phyloP scores from a whole-genome alignment of 805 yeast genomes.

The Nakazawaea siamensis region DNA sequence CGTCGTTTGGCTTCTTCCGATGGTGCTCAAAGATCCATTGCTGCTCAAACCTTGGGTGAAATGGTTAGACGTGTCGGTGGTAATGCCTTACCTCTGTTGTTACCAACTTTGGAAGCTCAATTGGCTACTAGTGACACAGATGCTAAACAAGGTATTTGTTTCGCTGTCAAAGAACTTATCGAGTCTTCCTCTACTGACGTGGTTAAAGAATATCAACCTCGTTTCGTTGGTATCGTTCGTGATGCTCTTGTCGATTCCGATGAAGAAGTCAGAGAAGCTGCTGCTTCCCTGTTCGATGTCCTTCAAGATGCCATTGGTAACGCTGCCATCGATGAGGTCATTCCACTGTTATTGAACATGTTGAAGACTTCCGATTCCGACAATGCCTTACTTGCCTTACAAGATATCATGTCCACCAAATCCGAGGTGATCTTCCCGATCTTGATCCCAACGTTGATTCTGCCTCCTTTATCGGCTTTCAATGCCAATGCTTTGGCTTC shows the following conservation, averaged over 20 bases:
- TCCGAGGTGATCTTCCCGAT: conserved; percentile 92
- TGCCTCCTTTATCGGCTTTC: conserved; percentile 73
- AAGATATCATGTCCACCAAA: conserved; percentile 86
- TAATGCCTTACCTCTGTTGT: conserved; percentile 70
- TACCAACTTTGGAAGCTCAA: conserved; percentile 64
- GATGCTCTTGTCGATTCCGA: conserved; percentile 71
- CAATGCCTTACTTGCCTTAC: conserved; percentile 77
- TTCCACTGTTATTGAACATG: conserved; percentile 61
- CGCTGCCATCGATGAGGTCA: conserved; percentile 76
- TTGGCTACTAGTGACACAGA: conserved; percentile 61
- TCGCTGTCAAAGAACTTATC: conserved; percentile 82
- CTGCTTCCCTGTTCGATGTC: conserved; percentile 85
- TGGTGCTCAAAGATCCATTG: conserved; percentile 71
- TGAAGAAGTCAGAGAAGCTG: conserved; percentile 75
- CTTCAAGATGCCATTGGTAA: conserved; percentile 79
- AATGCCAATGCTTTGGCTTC: conserved; percentile 86
- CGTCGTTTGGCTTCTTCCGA: conserved; percentile 78
- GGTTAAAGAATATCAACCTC: conserved; percentile 54
- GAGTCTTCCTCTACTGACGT: conserved; percentile 60
- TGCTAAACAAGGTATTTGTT: conserved; percentile 93
- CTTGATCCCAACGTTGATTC: conserved; percentile 74
- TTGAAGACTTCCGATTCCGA: conserved; percentile 49
- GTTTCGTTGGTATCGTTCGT: conserved; percentile 68
- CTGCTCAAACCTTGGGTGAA: conserved; percentile 92
- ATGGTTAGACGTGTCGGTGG: conserved; percentile 90